phyloP scores from a whole-genome alignment of 2,329 filamentous ascomycete genomes.

The Ilyonectria robusta region DNA sequence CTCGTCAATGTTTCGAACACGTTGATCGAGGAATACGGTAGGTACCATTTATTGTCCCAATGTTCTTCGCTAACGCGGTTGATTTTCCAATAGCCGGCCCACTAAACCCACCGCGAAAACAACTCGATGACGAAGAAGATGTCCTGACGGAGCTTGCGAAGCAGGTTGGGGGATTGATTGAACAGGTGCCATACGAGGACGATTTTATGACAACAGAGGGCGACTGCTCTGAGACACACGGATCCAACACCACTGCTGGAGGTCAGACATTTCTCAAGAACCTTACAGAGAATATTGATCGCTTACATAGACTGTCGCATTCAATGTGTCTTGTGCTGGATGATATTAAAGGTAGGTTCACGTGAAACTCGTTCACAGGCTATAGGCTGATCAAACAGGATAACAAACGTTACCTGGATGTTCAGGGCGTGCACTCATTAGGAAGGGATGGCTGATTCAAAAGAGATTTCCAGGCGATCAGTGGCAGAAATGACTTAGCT shows the following conservation, averaged over 20 bases:
- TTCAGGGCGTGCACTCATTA: too few relatives aligned
- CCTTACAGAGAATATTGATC: constrained; percentile 26
- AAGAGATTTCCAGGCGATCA: too few relatives aligned
- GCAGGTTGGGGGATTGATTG: not conserved
- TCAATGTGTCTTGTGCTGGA: constrained; percentile 8
- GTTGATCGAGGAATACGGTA: constrained; percentile 15
- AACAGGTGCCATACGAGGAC: constrained; percentile 3
- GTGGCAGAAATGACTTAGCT: too few relatives aligned
- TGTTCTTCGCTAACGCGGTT: not conserved
- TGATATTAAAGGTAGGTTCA: not conserved
- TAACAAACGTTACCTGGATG: too few relatives aligned
- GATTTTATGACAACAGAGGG: constrained; percentile 27
- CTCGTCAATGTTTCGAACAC: constrained; percentile 9
- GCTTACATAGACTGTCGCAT: constrained; percentile 23
- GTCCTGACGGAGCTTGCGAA: not conserved
- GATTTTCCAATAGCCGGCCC: not conserved
- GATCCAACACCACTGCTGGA: not conserved
- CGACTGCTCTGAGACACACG: constrained; percentile 9
- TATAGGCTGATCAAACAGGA: too few relatives aligned
- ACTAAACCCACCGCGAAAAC: not conserved
- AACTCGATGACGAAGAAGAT: not conserved
- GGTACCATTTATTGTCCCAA: not conserved
- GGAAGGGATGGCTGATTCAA: too few relatives aligned
- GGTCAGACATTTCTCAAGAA: constrained; percentile 4
- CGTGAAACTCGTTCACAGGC: too few relatives aligned